phyloP scores from a whole-genome alignment of 2,329 filamentous ascomycete species.

The Polytolypa hystricis region DNA sequence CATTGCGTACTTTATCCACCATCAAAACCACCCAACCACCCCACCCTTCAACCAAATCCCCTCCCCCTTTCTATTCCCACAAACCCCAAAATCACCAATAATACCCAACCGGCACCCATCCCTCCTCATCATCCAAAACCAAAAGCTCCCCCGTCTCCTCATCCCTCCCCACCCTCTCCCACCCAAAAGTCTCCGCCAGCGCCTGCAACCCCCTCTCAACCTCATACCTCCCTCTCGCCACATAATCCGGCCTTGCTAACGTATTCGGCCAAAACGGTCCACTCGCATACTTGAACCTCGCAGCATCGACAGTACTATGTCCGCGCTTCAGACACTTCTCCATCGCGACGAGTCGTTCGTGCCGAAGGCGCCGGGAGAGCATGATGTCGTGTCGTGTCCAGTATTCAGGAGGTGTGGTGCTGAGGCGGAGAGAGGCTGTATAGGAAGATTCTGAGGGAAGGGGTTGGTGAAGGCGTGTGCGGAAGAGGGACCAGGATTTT shows the following conservation, averaged over 20 bases:
- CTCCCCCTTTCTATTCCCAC: no score
- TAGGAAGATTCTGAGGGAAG: not conserved
- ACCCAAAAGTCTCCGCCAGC: not conserved
- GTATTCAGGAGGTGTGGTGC: not conserved
- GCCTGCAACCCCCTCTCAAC: not conserved
- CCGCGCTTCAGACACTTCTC: slow-evolving; percentile 1
- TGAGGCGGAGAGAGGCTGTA: not conserved
- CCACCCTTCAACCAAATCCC: no score
- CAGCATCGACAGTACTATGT: not conserved
- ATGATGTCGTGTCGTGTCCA: not conserved
- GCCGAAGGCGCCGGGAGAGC: not conserved
- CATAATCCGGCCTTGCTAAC: slow-evolving; percentile 1
- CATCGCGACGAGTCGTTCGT: slow-evolving; percentile 2
- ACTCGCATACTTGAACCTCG: slow-evolving; percentile 6
- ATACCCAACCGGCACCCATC: not conserved
- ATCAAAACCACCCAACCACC: no score
- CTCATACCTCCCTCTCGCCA: not conserved
- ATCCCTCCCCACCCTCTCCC: not conserved
- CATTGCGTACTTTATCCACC: no score
- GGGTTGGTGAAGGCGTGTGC: not conserved
- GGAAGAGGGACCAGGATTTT: not conserved
- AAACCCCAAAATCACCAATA: not conserved
- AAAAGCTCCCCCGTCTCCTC: not conserved
- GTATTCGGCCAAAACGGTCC: slow-evolving; percentile 11
- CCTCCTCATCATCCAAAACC: no score